Evolutionary conservation across 2,329 filamentous ascomycete genomes (phyloP), one percentile per base, ranked within the genome.

Genomic region (Alternaria ethzedia): DNA sequence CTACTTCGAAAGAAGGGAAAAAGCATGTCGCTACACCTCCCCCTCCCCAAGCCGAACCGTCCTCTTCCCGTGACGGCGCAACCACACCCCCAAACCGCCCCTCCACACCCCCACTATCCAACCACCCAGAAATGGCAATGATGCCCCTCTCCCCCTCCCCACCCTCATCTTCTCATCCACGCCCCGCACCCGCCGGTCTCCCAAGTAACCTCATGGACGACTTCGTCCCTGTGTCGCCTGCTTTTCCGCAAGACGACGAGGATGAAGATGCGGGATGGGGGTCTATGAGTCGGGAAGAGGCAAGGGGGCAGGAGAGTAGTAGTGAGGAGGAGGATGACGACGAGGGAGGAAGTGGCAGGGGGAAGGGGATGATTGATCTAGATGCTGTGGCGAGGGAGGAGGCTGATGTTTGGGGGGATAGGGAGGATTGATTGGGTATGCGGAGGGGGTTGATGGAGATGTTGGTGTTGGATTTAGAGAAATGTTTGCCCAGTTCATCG

Each of bases 371-470:
- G 59, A 64, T 78, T 36, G 77, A 78, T 72, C 49, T 78, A 15
- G 77, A 79, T 67, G 75, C 66, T 36, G 77, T 79, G 17, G 76
- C 76, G 25, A 72, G 72, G 52, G 76, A 79, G 60, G 77, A 79
- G 69, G 75, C 72, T 59, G 76, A 75, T 26, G 77, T 78, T 57
- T 79, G 77, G 77, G 76, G 76, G 3, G 74, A 76, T 36, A 65
- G 70, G 25, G 75, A 76, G 51, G 74, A 75, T 55, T 57, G 43
- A 59, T 4, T 15, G 30, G 5, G 5, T 3, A 36, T 36, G 4
- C 15, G 2, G 32, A 36, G 32, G 32, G 12, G 6, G 1, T n/a
- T 0, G 13, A 36, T 36, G 7, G 32, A 5, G 7, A n/a, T 4
- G 0, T n/a, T n/a, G 32, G 32, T 36, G 1, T 45, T 45, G 20